Evolutionary conservation across 2,329 filamentous ascomycete genomes (phyloP).

Genomic region (Alternaria sp.): DNA sequence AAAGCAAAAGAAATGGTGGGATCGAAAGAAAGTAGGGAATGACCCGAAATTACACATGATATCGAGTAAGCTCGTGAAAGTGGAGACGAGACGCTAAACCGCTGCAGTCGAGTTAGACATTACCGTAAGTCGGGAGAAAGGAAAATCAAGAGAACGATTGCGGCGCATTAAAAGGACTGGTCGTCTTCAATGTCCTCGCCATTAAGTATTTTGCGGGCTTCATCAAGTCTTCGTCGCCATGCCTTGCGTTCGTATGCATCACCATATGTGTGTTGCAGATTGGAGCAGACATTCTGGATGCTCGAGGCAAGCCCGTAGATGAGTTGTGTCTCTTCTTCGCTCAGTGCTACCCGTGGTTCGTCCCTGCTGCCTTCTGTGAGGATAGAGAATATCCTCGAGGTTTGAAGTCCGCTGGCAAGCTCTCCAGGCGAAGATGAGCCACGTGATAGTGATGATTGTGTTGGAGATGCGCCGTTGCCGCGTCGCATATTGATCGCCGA

Average conservation of each 20-base stretch:
- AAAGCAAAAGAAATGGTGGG: conserved; percentile 2
- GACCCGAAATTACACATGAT: conserved; percentile 16
- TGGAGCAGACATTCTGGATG: conserved; percentile 62
- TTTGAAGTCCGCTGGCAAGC: conserved; percentile 48
- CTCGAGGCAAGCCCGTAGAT: conserved; percentile 60
- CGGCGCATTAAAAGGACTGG: conserved; percentile 29
- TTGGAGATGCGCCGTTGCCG: conserved; percentile 34
- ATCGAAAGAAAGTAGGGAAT: conserved; percentile 1
- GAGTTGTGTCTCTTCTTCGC: conserved; percentile 64
- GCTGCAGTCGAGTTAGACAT: conserved; percentile 42
- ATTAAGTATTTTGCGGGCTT: conserved; percentile 76
- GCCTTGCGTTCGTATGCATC: conserved; percentile 66
- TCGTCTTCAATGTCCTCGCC: conserved; percentile 62
- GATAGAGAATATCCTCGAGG: conserved; percentile 53
- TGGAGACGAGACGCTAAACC: conserved; percentile 31
- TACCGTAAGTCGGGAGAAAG: conserved; percentile 25
- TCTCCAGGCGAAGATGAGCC: conserved; percentile 42
- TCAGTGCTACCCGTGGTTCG: conserved; percentile 52
- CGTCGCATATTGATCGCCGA: conserved; percentile 45
- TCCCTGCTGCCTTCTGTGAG: conserved; percentile 48
- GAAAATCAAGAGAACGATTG: conserved; percentile 6
- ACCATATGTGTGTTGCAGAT: conserved; percentile 58
- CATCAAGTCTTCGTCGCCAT: conserved; percentile 76
- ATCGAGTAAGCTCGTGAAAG: conserved; percentile 8
- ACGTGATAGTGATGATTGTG: conserved; percentile 39